Evolutionary conservation across 1,284 basidiomycete genomes (phyloP), one percentile per base, ranked within the genome.

Genomic region (Puccinia novopanici): DNA sequence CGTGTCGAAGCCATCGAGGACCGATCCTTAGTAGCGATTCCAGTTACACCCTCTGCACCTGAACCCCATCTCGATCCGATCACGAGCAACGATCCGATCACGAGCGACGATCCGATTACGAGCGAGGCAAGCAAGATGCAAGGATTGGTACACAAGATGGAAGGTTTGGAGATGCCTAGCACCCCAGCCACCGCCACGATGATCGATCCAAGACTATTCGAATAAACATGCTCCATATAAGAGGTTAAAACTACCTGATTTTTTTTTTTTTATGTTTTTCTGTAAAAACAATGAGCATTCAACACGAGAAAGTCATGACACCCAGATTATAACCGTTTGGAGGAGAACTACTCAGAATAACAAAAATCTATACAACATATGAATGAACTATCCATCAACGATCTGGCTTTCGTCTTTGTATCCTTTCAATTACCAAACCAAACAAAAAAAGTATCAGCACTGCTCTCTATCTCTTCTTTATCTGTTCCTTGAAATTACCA

Each of bases 161-260:
- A 63, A 63, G 24, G 34, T 37, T 40, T 15, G 34, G 19, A 34
- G 34, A 6, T 15, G 17, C 59, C 59, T 12, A 63, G 30, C 27
- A 15, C 15, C 59, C 34, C 59, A 40, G 59, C 17, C 17, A 12
- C 34, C 34, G 34, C 19, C 34, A 30, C 37, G 59, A 63, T 63
- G 59, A 63, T 63, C 19, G 59, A 63, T 40, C 59, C 59, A 40
- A 37, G 59, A 63, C 59, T 63, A 63, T 63, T 63, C 12, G 59
- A 34, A 13, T 63, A 40, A n/a, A n/a, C n/a, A 63, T 22, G 6
- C 12, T 63, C 12, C 1, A 40, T 37, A 63, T 6, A n/a, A n/a
- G n/a, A n/a, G n/a, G n/a, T n/a, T 27, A 34, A 59, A 59, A 59
- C 17, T 30, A n/a, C n/a, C n/a, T n/a, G n/a, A n/a, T n/a, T n/a